Conservation (phyloP, 2,329 filamentous ascomycete genomes). For the Neonectria coccinea region DNA sequence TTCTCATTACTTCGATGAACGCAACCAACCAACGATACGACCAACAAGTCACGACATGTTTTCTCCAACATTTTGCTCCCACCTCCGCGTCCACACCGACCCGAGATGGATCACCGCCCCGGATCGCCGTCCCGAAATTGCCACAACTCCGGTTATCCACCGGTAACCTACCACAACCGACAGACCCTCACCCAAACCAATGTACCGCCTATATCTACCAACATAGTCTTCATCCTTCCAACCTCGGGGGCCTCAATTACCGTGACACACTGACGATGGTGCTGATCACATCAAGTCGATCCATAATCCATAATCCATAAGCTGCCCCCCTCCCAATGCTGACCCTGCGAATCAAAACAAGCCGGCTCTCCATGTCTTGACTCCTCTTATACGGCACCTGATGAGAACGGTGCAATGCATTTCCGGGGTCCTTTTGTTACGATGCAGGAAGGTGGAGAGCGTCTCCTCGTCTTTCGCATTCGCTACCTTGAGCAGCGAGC, state of each 20-base stretch:
- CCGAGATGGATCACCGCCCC: slow-evolving; percentile 2
- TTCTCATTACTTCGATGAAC: too few species aligned
- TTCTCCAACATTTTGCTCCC: background rate
- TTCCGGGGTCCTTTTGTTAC: slow-evolving; percentile 8
- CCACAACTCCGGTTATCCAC: slow-evolving; percentile 27
- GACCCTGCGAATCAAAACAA: slow-evolving; percentile 19
- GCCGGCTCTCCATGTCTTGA: background rate
- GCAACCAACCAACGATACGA: background rate
- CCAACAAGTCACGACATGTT: background rate
- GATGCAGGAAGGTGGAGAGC: slow-evolving; percentile 5
- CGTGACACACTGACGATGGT: slow-evolving; percentile 2
- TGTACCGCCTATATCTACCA: background rate
- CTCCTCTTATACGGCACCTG: slow-evolving; percentile 2
- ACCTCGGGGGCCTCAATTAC: background rate
- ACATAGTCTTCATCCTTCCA: slow-evolving; percentile 3
- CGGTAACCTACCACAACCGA: background rate
- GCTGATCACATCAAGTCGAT: slow-evolving; percentile 14
- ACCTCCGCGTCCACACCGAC: slow-evolving; percentile 6
- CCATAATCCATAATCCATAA: slow-evolving; percentile 16
- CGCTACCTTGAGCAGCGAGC: background rate
- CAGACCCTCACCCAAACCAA: background rate
- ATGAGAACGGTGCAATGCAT: slow-evolving; percentile 12
- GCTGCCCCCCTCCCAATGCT: slow-evolving; percentile 6
- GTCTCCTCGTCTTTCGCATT: background rate
- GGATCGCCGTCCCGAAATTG: slow-evolving; percentile 25